Percentiles rank a stretch among this genome's conserved stretches.
These are phyloP conservation scores for Croton setiger DNA, from an alignment of 441 rosid genomes.

Conservation along the genomic window DNA sequence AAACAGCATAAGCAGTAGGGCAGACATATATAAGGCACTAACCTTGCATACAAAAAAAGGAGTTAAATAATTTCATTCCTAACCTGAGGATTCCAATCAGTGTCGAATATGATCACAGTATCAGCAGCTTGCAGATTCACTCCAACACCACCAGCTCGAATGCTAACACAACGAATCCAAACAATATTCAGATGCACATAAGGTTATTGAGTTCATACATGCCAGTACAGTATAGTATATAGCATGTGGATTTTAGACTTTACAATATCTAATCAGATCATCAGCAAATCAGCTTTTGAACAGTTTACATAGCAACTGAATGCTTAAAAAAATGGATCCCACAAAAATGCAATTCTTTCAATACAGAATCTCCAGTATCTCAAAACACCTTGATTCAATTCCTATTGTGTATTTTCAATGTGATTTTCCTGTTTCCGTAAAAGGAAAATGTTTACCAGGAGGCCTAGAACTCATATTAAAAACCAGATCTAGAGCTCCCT, in stretches of 20 bases:
- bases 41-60: slow-evolving; percentile 11
- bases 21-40: slow-evolving; percentile 11
- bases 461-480: not conserved
- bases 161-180: slow-evolving; percentile 42
- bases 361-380: not conserved
- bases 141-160: slow-evolving; percentile 98
- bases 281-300: not conserved
- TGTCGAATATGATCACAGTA: slow-evolving; percentile 91
- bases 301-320: not conserved
- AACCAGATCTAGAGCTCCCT: not conserved
- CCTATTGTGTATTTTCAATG: not conserved
- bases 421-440: not conserved
- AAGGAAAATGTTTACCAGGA: not conserved
- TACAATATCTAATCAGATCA: not conserved
- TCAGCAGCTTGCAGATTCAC: slow-evolving; percentile 98
- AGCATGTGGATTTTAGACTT: not conserved
- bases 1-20: slow-evolving; percentile 11
- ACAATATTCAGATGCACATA: not conserved
- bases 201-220: not conserved
- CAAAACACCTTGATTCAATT: not conserved
- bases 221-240: not conserved
- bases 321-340: not conserved
- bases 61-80: slow-evolving; percentile 19
- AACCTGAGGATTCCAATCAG: slow-evolving; percentile 99
- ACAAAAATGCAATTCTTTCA: not conserved